Evolutionary conservation across 192 early-diverging fungal species (phyloP).

Genomic region (Backusella tarrabulga): DNA sequence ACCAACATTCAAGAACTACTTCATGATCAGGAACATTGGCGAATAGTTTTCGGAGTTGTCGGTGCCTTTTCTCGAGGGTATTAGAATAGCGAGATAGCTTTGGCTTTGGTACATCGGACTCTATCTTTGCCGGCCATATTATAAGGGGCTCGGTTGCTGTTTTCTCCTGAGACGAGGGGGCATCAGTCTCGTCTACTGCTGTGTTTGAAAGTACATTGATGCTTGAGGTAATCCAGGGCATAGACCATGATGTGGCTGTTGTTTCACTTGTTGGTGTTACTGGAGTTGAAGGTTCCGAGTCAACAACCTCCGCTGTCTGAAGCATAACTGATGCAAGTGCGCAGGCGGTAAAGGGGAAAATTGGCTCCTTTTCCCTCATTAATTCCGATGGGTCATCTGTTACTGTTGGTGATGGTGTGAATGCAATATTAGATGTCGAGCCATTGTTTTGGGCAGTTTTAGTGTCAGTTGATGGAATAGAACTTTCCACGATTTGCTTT

Average conservation of each 20-base stretch:
- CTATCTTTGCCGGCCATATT: slow-evolving; percentile 32
- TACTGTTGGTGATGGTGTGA: neutral
- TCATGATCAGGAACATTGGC: slow-evolving; percentile 16
- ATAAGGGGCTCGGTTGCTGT: neutral
- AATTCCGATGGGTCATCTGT: neutral
- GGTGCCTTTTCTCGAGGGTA: neutral
- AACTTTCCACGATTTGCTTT: neutral
- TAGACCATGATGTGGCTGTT: slow-evolving; percentile 18
- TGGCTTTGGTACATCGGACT: slow-evolving; percentile 14
- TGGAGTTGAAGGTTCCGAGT: neutral
- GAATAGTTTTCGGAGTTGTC: slow-evolving; percentile 28
- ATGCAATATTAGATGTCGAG: neutral
- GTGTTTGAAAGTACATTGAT: slow-evolving; percentile 27
- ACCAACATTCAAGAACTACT: slow-evolving; percentile 34
- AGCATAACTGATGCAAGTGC: slow-evolving; percentile 26
- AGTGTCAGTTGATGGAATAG: neutral
- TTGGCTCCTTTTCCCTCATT: neutral
- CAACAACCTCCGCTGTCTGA: neutral
- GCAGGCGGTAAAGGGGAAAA: neutral
- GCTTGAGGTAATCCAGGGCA: slow-evolving; percentile 32
- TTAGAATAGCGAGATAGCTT: slow-evolving; percentile 12
- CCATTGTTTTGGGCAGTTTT: neutral
- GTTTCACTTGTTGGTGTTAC: neutral
- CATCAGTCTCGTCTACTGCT: neutral
- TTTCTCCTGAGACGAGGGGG: neutral